Evolutionary conservation across 2,329 filamentous ascomycete genomes (phyloP), one percentile per base, ranked within the genome.

Genomic region (Colletotrichum coccodes): DNA sequence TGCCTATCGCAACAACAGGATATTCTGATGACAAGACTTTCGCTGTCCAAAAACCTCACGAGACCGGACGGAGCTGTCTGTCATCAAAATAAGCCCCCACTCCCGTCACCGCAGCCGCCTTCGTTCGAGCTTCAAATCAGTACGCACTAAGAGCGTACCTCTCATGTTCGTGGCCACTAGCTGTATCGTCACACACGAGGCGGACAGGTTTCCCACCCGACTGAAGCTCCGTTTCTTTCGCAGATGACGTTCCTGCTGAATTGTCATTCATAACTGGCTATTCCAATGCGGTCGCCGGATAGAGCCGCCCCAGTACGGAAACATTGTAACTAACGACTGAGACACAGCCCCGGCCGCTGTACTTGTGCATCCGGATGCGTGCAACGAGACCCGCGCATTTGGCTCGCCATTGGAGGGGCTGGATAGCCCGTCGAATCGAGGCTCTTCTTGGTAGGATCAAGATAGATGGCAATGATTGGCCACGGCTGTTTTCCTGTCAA

Each of bases 301-400:
- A 28, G 28, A n/a, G 8, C 16, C 30, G 21, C 57, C 14, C n/a
- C 60, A 44, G 36, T 16, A 63, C 52, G 52, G 52, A 46, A 68
- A 64, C 36, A 52, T 46, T 52, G 44, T n/a, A 56, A 36, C n/a
- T 49, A 21, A 46, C 23, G 46, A 64, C 64, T 68, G 60, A 42
- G 44, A 64, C 52, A 50, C 28, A 44, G 26, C 42, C 44, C 60
- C 60, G 58, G 50, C 57, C 30, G 59, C 44, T 32, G 36, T 34
- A 36, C 18, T 8, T 38, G 34, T 42, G 52, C 52, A 46, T 53
- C 44, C 60, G 60, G 49, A 64, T 64, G 64, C 60, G 30, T 44
- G 18, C 36, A 28, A 53, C 38, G 30, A 68, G 44, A 30, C 18
- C 44, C 52, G 52, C 60, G 23, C 21, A 11, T 28, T 28, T 38